Evolutionary conservation across 768 basidiomycete genomes (phyloP), one percentile per base, ranked within the genome.

Genomic region (Boletus subparvulus): DNA sequence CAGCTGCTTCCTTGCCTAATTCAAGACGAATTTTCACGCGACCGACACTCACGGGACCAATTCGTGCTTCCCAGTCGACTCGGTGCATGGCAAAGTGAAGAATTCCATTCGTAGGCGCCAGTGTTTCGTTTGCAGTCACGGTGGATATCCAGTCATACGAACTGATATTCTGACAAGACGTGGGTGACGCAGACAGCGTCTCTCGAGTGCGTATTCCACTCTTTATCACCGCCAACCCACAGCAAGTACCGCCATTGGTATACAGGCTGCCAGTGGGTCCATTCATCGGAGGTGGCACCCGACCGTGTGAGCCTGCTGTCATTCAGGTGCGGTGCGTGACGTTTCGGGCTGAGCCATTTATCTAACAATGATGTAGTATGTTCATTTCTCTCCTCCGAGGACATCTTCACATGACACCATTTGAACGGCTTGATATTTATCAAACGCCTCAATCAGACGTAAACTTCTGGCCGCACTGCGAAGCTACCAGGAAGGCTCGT

Each of bases 21-120:
- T 56, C 55, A 45, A 56, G 30, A 19, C 21, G 14, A 17, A 36
- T 24, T 58, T 58, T 58, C 56, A 58, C 56, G 55, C 56, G 47
- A 48, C 19, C 36, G 46, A 46, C 44, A 48, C 46, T 47, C 51
- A 52, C 51, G 8, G 39, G 32, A 51, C 50, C 37, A 37, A 19
- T 8, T 26, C 45, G 26, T 21, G 11, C 43, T 42, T 30, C 28
- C 9, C 26, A 28, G 4, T 28, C 26, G 26, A 28, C 26, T 28
- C 11, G 33, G 10, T 9, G 33, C 33, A 35, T 13, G 33, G 33
- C 13, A 3, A 35, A 35, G 11, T 4, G 33, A 33, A 32, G 9
- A 8, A 30, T 6, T 28, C 26, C 26, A 28, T 6, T 6, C 4
- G 30, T 7, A 30, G 30, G 30, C 30, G 30, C 10, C 30, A 2